Base-by-base conservation (phyloP, 441 rosid genomes). In the Gossypium trilobum region DNA sequence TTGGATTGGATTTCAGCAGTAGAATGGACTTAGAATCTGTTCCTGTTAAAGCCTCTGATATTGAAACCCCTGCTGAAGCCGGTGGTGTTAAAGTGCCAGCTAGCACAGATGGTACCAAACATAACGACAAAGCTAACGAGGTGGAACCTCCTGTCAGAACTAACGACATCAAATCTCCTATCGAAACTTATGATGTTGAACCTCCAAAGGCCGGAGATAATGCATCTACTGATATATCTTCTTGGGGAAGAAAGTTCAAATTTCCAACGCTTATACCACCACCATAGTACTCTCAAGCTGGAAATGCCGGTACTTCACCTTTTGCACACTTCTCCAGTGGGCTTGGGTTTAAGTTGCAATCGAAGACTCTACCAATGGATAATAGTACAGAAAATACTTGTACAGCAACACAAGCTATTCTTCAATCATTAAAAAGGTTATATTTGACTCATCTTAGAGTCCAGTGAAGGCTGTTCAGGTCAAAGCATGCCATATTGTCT, bases 401-500 rank as follows among this genome's bases (percentile, higher is more conserved):
- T 33, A 27, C 80, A 48, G 61, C 79, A 72, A 48, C 78, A 11
- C 86, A 82, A 71, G 79, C 78, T 78, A 83, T 85, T 69, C 68
- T 90, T 63, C 90, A 82, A 75, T 86, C 89, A 11, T 73, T 92
- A 85, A 88, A n/a, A 92, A 85, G 70, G 95, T 87, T n/a, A 74
- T 92, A 74, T 86, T 90, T 54, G 93, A 90, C 73, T 77, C 96
- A 11, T 91, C 98, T 36, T 79, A 75, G 73, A 84, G 76, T 81
- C 92, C 95, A 0, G 90, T 88, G 10, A 92, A 90, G 84, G 96
- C 95, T 5, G 79, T 89, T 79, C 95, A 90, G 85, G 88, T 88
- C 75, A 90, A 85, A 82, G 96, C 98, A 42, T 88, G 98, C 5
- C 97, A 89, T 62, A 82, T 82, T 23, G 93, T 89, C 46, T 92